phyloP scores from a whole-genome alignment of 129 eudicot species.

The carrot (Daucus carota) region DH1_v3.0 NC_030383.2:47103501-47104000 shows the following conservation, averaged over 20 bases:
- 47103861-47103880: too few relatives aligned
- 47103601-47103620: constrained; percentile 65
- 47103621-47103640: constrained; percentile 58
- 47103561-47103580: constrained; percentile 44
- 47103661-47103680: constrained; percentile 37
- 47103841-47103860: not conserved
- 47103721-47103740: not conserved
- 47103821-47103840: not conserved
- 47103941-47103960: too few relatives aligned
- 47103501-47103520: constrained; percentile 78
- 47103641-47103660: constrained; percentile 49
- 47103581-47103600: constrained; percentile 51
- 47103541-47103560: constrained; percentile 45
- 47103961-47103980: too few relatives aligned
- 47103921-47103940: too few relatives aligned
- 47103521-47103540: constrained; percentile 72
- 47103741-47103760: not conserved
- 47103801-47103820: not conserved
- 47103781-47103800: constrained; percentile 1
- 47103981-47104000: too few relatives aligned
- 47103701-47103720: not conserved
- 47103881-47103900: too few relatives aligned
- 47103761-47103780: not conserved
- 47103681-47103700: not conserved
- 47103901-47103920: too few relatives aligned